Evolutionary conservation across 495 filamentous ascomycete species (phyloP).

Genomic region (Beverwykella pulmonaria): DNA sequence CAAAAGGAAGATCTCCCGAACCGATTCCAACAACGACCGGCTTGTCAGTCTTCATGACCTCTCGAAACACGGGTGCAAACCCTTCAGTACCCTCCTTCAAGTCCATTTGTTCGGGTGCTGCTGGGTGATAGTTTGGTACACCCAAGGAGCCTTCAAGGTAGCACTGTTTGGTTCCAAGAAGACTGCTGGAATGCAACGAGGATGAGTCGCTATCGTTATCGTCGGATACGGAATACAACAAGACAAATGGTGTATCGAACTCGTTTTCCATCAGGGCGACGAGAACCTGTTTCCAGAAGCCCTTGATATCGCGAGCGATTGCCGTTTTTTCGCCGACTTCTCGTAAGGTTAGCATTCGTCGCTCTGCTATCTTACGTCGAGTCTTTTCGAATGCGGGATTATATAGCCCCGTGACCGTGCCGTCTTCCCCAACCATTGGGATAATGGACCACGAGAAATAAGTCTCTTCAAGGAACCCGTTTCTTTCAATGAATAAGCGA

Average conservation of each 20-base stretch:
- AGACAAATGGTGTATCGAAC: conserved; percentile 40
- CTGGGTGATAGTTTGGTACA: conserved; percentile 60
- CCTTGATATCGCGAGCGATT: conserved; percentile 61
- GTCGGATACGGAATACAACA: conserved; percentile 42
- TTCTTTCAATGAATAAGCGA: conserved; percentile 62
- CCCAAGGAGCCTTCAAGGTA: conserved; percentile 65
- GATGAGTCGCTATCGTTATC: conserved; percentile 38
- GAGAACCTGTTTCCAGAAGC: conserved; percentile 41
- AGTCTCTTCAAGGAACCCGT: conserved; percentile 63
- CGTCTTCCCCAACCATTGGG: conserved; percentile 42
- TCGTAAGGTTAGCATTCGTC: conserved; percentile 47
- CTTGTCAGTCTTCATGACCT: conserved; percentile 63
- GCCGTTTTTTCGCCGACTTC: conserved; percentile 72
- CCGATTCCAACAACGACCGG: conserved; percentile 62
- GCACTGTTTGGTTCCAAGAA: conserved; percentile 56
- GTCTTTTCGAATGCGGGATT: conserved; percentile 45
- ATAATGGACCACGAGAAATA: conserved; percentile 47
- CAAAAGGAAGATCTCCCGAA: conserved; percentile 59
- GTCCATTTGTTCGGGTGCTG: conserved; percentile 58
- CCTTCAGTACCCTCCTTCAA: conserved; percentile 63
- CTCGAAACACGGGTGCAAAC: conserved; percentile 66
- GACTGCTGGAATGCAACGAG: conserved; percentile 63
- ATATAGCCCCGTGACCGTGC: conserved; percentile 42
- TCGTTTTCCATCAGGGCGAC: conserved; percentile 35
- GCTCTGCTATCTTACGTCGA: conserved; percentile 41